A percentile compares a stretch with the other conserved stretches of the same genome.
phyloP scores from a whole-genome alignment of 2,329 filamentous ascomycete species.

The Bipolaris cookei region DNA sequence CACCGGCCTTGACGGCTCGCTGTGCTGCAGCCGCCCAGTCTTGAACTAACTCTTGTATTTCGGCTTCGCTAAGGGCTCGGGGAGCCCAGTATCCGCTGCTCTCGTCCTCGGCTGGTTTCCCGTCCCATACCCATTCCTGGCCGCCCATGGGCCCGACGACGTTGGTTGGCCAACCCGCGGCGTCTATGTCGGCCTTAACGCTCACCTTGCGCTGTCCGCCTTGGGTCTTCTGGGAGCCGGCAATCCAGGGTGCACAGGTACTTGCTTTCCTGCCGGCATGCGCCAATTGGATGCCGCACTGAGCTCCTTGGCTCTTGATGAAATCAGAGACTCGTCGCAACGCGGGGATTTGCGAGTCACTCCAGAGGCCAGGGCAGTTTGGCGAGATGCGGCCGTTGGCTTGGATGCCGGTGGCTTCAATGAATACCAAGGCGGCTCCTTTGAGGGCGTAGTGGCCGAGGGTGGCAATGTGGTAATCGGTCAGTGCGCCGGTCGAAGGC shows the following conservation, averaged over 20 bases:
- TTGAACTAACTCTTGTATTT: constrained; percentile 48
- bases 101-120: constrained; percentile 37
- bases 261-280: constrained; percentile 47
- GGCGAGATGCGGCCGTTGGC: constrained; percentile 46
- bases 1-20: constrained; percentile 46
- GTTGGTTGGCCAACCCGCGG: constrained; percentile 45
- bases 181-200: constrained; percentile 35
- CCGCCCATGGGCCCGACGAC: constrained; percentile 49
- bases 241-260: constrained; percentile 44
- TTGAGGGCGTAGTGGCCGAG: constrained; percentile 51
- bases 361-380: constrained; percentile 48
- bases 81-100: constrained; percentile 48
- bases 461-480: constrained; percentile 49
- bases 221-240: constrained; percentile 21
- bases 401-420: constrained; percentile 49
- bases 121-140: constrained; percentile 51
- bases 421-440: constrained; percentile 43
- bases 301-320: constrained; percentile 43
- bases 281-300: constrained; percentile 45
- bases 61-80: constrained; percentile 43
- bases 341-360: constrained; percentile 46
- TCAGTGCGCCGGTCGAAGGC: constrained; percentile 44
- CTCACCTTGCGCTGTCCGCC: constrained; percentile 36
- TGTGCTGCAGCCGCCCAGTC: constrained; percentile 51
- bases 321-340: constrained; percentile 44